Conservation (phyloP, 192 early-diverging fungal species). For the Obelidium mucronatum region DNA sequence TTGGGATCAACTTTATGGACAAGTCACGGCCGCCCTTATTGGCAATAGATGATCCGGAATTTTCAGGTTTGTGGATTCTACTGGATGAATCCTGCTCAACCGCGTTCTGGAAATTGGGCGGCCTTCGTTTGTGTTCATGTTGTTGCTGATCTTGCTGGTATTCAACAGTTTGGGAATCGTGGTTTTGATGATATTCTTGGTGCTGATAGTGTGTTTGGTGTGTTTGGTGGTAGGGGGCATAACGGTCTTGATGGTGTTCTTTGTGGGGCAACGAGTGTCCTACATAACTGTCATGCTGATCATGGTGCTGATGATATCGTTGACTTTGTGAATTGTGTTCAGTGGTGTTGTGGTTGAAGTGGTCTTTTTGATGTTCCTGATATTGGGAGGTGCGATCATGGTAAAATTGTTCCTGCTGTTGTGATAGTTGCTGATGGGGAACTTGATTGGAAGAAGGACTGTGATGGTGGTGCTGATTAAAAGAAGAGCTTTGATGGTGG, state of each 20-base stretch:
- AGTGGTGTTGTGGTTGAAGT: neutral
- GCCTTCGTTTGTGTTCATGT: neutral
- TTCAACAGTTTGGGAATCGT: too few species aligned
- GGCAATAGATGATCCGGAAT: too few species aligned
- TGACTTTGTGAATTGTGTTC: neutral
- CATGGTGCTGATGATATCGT: neutral
- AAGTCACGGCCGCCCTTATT: too few species aligned
- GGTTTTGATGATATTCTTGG: neutral
- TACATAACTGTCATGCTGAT: neutral
- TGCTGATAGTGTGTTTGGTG: neutral
- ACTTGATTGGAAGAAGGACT: neutral
- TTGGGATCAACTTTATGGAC: too few species aligned
- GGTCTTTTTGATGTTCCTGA: neutral
- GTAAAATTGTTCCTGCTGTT: neutral
- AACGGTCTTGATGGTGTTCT: neutral
- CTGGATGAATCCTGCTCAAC: too few species aligned
- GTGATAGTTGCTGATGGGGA: conserved; percentile 1
- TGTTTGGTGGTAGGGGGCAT: neutral
- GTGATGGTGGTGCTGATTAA: neutral
- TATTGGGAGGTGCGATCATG: neutral
- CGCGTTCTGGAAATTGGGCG: too few species aligned
- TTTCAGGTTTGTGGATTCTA: too few species aligned
- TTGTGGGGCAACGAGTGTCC: neutral
- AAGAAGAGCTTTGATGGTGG: neutral
- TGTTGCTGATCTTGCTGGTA: neutral